These are phyloP conservation scores for Aspergillus steynii DNA, from an alignment of 495 filamentous ascomycete genomes.

Conservation along the genomic window DNA sequence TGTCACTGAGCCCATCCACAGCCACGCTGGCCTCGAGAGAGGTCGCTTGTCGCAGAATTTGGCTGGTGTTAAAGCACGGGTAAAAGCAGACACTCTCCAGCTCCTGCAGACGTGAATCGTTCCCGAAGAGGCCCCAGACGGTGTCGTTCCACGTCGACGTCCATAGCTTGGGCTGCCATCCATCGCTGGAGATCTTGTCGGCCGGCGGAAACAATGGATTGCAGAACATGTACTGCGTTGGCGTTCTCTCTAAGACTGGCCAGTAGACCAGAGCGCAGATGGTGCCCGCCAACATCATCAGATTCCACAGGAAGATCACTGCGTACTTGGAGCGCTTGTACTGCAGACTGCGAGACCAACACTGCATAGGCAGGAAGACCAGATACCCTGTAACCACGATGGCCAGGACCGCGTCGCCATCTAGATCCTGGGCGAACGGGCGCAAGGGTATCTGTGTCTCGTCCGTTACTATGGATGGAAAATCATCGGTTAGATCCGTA, in stretches of 20 bases:
- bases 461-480: constrained; percentile 29
- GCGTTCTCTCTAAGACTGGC: constrained; percentile 13
- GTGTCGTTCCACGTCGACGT: constrained; percentile 32
- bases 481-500: constrained; percentile 18
- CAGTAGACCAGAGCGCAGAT: constrained; percentile 32
- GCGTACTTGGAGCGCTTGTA: constrained; percentile 27
- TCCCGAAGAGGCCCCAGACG: constrained; percentile 31
- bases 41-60: constrained; percentile 25
- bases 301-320: constrained; percentile 34
- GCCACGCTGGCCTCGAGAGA: constrained; percentile 20
- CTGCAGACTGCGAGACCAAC: constrained; percentile 32
- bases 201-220: constrained; percentile 27
- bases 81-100: constrained; percentile 32
- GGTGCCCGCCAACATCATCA: constrained; percentile 33
- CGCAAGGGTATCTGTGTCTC: constrained; percentile 20
- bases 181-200: constrained; percentile 26
- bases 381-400: constrained; percentile 41
- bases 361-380: constrained; percentile 37
- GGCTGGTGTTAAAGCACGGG: constrained; percentile 36
- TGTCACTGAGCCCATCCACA: background rate
- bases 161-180: constrained; percentile 27
- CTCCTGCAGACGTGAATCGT: constrained; percentile 21
- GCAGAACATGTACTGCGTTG: constrained; percentile 37
- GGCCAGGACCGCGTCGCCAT: constrained; percentile 36
- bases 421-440: constrained; percentile 33